Evolutionary conservation across 257 asterid genomes (phyloP), one percentile per base, ranked within the genome.

Genomic region (Echium plantagineum): DNA sequence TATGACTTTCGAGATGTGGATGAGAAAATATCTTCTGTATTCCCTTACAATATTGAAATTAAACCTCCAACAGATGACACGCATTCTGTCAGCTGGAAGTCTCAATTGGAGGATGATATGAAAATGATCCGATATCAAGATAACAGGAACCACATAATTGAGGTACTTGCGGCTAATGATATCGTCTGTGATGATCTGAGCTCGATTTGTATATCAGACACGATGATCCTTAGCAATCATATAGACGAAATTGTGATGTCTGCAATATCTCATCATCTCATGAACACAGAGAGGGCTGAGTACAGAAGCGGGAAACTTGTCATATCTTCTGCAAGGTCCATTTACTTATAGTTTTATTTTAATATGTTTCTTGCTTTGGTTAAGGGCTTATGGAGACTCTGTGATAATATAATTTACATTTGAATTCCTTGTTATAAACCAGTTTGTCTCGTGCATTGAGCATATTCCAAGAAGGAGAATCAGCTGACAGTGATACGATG

Each of bases 101-200:
- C 57, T 18, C 57, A 53, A 21, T 53, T 53, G 57, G 57, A 53
- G 15, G 57, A 53, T n/a, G 21, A 53, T 53, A 53, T 53, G 57
- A 53, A 53, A 15, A 53, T 53, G 57, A 53, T 53, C 18, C 57
- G 17, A 2, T 53, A 53, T 10, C 57, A 53, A 53, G 57, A 53
- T 53, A 53, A n/a, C 21, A 53, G 57, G 57, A 53, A 53, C 57
- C 57, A 53, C 26, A 53, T 53, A n/a, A n/a, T 53, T n/a, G 57
- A 53, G 18, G 57, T 53, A n/a, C 24, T 53, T 6, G 21, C 57
- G 7, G 21, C 57, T 53, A 53, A 53, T 18, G 57, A 53, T 53
- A 53, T 21, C 12, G 57, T n/a, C 17, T 53, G 57, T 53, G 57
- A 53, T 53, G 57, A 53, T 53, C 57, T 53, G 9, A 19, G 57